Percentiles rank a stretch among this genome's conserved stretches.
These are phyloP conservation scores for Vitis amurensis DNA, from an alignment of 164 flowering plant genomes.

Conservation along the genomic window DNA sequence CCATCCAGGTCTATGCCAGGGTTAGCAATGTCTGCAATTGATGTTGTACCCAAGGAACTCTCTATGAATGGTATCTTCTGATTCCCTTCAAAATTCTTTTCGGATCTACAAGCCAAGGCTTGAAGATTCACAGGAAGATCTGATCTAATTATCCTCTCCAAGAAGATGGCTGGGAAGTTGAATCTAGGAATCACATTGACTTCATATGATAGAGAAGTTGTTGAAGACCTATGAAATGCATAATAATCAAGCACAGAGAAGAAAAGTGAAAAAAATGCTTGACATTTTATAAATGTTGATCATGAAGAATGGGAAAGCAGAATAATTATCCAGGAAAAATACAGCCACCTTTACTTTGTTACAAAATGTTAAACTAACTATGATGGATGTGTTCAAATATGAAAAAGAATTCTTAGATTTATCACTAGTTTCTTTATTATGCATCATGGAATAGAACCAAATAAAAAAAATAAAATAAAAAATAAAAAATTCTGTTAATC, in stretches of 20 bases:
- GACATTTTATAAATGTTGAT: too few relatives aligned
- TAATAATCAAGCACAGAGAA: conserved; percentile 6
- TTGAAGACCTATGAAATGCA: conserved; percentile 45
- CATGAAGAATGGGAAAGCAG: too few relatives aligned
- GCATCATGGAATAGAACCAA: too few relatives aligned
- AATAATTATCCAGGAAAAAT: not conserved
- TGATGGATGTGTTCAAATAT: too few relatives aligned
- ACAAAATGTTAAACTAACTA: too few relatives aligned
- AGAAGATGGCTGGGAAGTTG: conserved; percentile 91
- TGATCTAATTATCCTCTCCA: conserved; percentile 89
- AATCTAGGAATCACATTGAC: conserved; percentile 88
- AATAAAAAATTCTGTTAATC: too few relatives aligned
- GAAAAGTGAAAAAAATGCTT: not conserved
- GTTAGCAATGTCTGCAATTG: conserved; percentile 21
- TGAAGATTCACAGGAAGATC: conserved; percentile 94
- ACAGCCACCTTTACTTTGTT: too few relatives aligned
- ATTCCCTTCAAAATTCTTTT: conserved; percentile 44
- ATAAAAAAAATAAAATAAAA: too few relatives aligned
- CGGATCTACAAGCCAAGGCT: conserved; percentile 80
- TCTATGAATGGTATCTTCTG: conserved; percentile 21
- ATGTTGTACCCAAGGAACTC: conserved; percentile 19
- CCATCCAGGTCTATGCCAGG: conserved; percentile 22
- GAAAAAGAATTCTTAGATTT: too few relatives aligned
- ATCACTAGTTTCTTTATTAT: too few relatives aligned
- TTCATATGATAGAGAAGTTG: conserved; percentile 70